phyloP scores from a whole-genome alignment of 495 filamentous ascomycete genomes.

The Xylaria nigripes region DNA sequence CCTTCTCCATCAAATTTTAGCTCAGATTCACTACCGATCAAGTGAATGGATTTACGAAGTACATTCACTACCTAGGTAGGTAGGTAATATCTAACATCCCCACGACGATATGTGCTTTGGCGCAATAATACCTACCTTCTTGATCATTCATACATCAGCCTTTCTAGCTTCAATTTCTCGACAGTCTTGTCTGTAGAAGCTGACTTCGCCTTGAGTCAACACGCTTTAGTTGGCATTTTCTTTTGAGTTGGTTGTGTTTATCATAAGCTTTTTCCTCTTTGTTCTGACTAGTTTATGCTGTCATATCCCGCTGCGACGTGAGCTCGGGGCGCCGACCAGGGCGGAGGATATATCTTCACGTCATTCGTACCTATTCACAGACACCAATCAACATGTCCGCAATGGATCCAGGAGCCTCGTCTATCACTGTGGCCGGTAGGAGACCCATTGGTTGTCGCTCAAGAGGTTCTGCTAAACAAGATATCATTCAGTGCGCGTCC shows the following conservation, averaged over 20 bases:
- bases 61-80: too few relatives aligned
- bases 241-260: background rate
- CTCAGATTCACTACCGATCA: background rate
- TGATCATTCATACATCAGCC: background rate
- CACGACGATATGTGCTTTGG: constrained; percentile 1
- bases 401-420: constrained; percentile 36
- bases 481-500: constrained; percentile 62
- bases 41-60: too few relatives aligned
- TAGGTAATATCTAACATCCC: background rate
- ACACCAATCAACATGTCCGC: constrained; percentile 19
- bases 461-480: background rate
- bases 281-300: constrained; percentile 17
- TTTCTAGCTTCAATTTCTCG: background rate
- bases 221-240: background rate
- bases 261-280: background rate
- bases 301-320: constrained; percentile 2
- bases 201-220: background rate
- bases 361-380: background rate
- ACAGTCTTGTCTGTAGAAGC: background rate
- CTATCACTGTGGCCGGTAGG: constrained; percentile 28
- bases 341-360: constrained; percentile 6
- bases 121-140: background rate
- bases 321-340: constrained; percentile 7
- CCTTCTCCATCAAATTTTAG: background rate
- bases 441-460: constrained; percentile 34